phyloP scores from a whole-genome alignment of 1,284 basidiomycete genomes.

The Phaffia rhodozyma region DNA sequence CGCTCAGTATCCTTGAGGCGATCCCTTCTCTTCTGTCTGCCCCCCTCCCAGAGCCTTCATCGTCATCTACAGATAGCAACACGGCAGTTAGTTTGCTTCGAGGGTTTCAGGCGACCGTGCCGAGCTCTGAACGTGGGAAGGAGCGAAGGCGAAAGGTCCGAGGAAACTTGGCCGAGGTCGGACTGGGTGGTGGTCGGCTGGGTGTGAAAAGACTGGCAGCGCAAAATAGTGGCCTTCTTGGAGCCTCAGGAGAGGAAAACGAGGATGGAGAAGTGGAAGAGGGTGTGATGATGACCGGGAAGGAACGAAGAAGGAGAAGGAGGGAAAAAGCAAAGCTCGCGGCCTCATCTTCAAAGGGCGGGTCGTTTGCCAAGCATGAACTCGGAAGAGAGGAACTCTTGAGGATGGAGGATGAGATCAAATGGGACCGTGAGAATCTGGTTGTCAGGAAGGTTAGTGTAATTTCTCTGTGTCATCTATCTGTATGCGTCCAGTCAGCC shows the following conservation, averaged over 20 bases:
- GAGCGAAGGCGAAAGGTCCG: conserved; percentile 61
- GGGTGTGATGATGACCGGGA: conserved; percentile 26
- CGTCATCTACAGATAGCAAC: conserved; percentile 39
- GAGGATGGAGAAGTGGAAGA: conserved; percentile 39
- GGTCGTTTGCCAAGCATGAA: conserved; percentile 46
- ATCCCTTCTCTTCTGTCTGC: conserved; percentile 60
- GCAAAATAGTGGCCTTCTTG: conserved; percentile 59
- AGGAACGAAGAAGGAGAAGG: conserved; percentile 43
- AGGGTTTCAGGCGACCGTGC: conserved; percentile 84
- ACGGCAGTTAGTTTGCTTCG: conserved; percentile 59
- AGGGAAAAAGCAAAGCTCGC: conserved; percentile 47
- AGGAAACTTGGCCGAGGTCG: conserved; percentile 38
- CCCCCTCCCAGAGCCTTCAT: conserved; percentile 51
- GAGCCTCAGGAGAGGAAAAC: conserved; percentile 40
- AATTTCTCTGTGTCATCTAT: background rate
- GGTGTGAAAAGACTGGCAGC: conserved; percentile 68
- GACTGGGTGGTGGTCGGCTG: conserved; percentile 60
- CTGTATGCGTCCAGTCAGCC: conserved; percentile 16
- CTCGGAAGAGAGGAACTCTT: conserved; percentile 69
- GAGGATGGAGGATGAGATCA: conserved; percentile 70
- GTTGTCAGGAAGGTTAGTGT: conserved; percentile 64
- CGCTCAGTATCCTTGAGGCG: conserved; percentile 70
- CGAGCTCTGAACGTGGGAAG: conserved; percentile 65
- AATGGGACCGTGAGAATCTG: conserved; percentile 76
- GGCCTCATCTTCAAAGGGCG: background rate